Conservation (phyloP, 805 yeast genomes). For the Cyberlindnera japonica region DNA sequence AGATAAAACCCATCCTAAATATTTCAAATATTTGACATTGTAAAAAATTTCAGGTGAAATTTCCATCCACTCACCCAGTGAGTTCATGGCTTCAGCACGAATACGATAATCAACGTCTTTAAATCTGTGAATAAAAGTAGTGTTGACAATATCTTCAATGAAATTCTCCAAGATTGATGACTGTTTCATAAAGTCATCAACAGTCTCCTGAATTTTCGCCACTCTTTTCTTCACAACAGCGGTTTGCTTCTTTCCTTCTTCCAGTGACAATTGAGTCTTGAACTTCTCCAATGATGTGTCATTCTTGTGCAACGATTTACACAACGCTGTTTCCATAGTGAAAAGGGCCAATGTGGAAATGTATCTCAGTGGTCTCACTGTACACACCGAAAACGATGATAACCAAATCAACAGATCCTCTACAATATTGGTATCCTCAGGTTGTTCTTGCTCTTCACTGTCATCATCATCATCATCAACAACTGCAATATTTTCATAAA, state of each 20-base stretch:
- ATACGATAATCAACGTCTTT: constrained; percentile 74
- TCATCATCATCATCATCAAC: constrained; percentile 31
- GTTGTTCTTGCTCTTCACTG: constrained; percentile 32
- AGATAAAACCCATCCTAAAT: constrained; percentile 82
- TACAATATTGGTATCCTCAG: constrained; percentile 39
- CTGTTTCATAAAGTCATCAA: constrained; percentile 42
- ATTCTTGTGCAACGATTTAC: constrained; percentile 41
- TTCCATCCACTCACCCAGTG: constrained; percentile 71
- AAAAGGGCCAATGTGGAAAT: constrained; percentile 59
- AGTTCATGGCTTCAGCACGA: constrained; percentile 62
- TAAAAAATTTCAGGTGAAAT: constrained; percentile 66
- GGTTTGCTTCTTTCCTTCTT: constrained; percentile 33
- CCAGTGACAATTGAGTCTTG: constrained; percentile 34
- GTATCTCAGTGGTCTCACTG: constrained; percentile 66
- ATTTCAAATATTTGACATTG: constrained; percentile 65
- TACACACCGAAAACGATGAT: constrained; percentile 63
- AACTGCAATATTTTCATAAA: constrained; percentile 39
- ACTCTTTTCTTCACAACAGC: constrained; percentile 40
- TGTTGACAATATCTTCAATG: constrained; percentile 60
- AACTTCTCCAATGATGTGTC: constrained; percentile 35
- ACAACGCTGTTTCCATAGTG: constrained; percentile 55
- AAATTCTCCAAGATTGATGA: constrained; percentile 51
- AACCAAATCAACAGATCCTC: constrained; percentile 71
- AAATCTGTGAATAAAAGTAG: constrained; percentile 71
- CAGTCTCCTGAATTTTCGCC: constrained; percentile 41